Evolutionary conservation across 805 yeast species (phyloP).

Genomic region (Candida yuanshanica): DNA sequence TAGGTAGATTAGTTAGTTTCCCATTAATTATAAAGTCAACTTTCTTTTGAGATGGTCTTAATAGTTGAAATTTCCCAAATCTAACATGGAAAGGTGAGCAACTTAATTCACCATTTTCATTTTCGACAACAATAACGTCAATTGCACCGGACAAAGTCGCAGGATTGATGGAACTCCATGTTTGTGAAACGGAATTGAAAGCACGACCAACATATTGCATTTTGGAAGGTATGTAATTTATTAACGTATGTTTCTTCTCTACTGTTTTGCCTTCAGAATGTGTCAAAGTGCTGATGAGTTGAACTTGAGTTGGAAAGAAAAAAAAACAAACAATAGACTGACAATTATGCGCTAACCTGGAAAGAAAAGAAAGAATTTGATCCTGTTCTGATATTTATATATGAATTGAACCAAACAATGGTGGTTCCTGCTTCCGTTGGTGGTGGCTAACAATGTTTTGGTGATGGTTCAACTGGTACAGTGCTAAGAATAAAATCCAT

Average conservation of each 20-base stretch:
- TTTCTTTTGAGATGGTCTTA: slow-evolving; percentile 92
- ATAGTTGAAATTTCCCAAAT: slow-evolving; percentile 88
- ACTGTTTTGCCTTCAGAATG: not conserved
- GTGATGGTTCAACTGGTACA: too few species aligned
- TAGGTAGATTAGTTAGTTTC: slow-evolving; percentile 72
- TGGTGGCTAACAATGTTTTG: too few species aligned
- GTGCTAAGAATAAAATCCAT: too few species aligned
- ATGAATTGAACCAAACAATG: too few species aligned
- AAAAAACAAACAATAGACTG: too few species aligned
- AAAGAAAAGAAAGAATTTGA: too few species aligned
- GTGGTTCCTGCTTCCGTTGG: too few species aligned
- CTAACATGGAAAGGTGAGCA: slow-evolving; percentile 97
- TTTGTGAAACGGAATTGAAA: slow-evolving; percentile 88
- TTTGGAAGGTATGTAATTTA: not conserved
- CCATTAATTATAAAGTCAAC: slow-evolving; percentile 88
- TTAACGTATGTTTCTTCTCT: too few species aligned
- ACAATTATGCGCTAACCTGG: too few species aligned
- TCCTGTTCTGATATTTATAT: too few species aligned
- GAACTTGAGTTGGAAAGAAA: too few species aligned
- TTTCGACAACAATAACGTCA: slow-evolving; percentile 92
- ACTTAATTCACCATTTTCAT: slow-evolving; percentile 66
- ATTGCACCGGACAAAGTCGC: slow-evolving; percentile 96
- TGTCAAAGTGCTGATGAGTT: not conserved
- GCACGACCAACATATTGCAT: slow-evolving; percentile 98
- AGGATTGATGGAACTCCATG: slow-evolving; percentile 96